Conservation (phyloP, 202 grass and related monocot genomes). For the Cymbopogon flexuosus region DNA sequence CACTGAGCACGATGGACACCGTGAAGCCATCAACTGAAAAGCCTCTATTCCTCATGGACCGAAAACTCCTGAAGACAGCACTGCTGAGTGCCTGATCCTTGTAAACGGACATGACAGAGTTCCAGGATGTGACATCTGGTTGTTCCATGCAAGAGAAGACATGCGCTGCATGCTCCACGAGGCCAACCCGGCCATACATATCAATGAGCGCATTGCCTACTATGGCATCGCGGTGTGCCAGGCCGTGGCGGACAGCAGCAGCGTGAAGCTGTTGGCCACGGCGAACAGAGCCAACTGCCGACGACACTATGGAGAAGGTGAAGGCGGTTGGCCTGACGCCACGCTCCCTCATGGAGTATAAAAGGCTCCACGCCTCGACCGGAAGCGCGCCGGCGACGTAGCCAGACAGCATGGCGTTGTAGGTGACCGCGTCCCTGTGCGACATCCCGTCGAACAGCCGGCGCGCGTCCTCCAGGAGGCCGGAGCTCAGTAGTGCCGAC, state of each 20-base stretch:
- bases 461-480: constrained; percentile 33
- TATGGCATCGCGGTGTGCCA: constrained; percentile 26
- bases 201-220: constrained; percentile 59
- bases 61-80: constrained; percentile 50
- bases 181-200: constrained; percentile 66
- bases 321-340: constrained; percentile 54
- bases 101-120: constrained; percentile 62
- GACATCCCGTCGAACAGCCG: constrained; percentile 69
- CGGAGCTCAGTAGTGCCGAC: neutral
- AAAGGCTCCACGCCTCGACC: constrained; percentile 30
- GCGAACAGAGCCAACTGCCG: constrained; percentile 24
- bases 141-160: constrained; percentile 52
- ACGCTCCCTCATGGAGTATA: constrained; percentile 41
- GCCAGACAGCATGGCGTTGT: constrained; percentile 64
- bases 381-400: constrained; percentile 27
- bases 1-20: constrained; percentile 49
- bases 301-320: constrained; percentile 68
- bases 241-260: constrained; percentile 37
- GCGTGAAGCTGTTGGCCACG: constrained; percentile 57
- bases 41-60: constrained; percentile 37
- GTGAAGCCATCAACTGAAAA: constrained; percentile 60
- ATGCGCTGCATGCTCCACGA: constrained; percentile 34
- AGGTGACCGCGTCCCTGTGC: constrained; percentile 48
- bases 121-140: constrained; percentile 63
- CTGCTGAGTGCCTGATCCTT: constrained; percentile 34